Evolutionary conservation across 2,329 filamentous ascomycete genomes (phyloP).

Genomic region (Fusarium albosuccineum): DNA sequence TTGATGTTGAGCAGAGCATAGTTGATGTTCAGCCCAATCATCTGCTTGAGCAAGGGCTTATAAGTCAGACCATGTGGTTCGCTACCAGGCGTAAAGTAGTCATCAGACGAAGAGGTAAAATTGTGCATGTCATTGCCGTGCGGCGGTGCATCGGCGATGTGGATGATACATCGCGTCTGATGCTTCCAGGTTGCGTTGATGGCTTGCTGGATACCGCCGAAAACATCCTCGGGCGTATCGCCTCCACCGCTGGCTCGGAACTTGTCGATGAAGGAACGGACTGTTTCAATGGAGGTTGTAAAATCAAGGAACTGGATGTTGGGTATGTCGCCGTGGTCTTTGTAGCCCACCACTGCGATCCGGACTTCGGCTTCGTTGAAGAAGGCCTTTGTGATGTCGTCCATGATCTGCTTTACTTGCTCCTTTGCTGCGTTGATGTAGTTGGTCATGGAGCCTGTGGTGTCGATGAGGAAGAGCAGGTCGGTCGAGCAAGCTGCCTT

Average conservation of each 20-base stretch:
- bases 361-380: conserved; percentile 52
- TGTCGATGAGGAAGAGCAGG: conserved; percentile 55
- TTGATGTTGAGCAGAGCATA: conserved; percentile 26
- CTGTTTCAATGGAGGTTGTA: conserved; percentile 13
- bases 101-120: not conserved
- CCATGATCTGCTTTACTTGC: conserved; percentile 51
- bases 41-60: conserved; percentile 22
- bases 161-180: conserved; percentile 46
- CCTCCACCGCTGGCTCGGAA: conserved; percentile 41
- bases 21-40: conserved; percentile 26
- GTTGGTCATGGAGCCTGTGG: conserved; percentile 50
- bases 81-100: conserved; percentile 6
- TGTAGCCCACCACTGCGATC: conserved; percentile 53
- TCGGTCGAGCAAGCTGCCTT: conserved; percentile 52
- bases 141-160: conserved; percentile 29
- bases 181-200: conserved; percentile 51
- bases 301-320: conserved; percentile 29
- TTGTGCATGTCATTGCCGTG: conserved; percentile 24
- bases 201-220: conserved; percentile 50
- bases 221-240: conserved; percentile 53
- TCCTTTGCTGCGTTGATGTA: conserved; percentile 52
- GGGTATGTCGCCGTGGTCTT: conserved; percentile 47
- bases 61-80: conserved; percentile 21
- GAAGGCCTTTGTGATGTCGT: conserved; percentile 49
- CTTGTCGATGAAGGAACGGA: conserved; percentile 8